phyloP scores from a whole-genome alignment of 2,329 filamentous ascomycete species.

The Verticillium longisporum region DNA sequence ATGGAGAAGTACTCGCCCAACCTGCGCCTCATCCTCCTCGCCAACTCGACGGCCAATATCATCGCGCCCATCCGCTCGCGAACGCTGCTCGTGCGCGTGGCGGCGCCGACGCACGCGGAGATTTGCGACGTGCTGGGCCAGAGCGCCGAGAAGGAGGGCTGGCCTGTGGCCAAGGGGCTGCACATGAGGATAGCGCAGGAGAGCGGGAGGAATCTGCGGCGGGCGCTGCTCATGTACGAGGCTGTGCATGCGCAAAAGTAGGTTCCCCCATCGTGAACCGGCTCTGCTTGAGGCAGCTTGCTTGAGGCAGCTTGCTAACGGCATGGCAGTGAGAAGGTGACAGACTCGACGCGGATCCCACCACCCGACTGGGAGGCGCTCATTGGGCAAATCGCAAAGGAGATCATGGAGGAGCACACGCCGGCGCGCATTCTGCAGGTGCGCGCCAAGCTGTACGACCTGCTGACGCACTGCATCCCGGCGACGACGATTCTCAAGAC shows the following conservation, averaged over 20 bases:
- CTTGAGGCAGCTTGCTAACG: constrained; percentile 19
- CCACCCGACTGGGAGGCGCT: constrained; percentile 96
- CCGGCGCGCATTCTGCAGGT: constrained; percentile 82
- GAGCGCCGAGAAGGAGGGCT: constrained; percentile 72
- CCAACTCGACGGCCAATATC: constrained; percentile 96
- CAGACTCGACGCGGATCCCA: constrained; percentile 80
- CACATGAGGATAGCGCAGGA: constrained; percentile 83
- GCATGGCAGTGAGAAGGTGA: constrained; percentile 70
- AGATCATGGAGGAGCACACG: constrained; percentile 91
- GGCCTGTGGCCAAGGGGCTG: constrained; percentile 67
- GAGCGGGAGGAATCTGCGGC: constrained; percentile 83
- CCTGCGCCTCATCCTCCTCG: constrained; percentile 80
- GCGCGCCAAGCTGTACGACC: constrained; percentile 89
- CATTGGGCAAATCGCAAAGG: constrained; percentile 80
- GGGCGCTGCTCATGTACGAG: constrained; percentile 93
- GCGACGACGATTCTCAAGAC: constrained; percentile 91
- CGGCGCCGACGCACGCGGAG: constrained; percentile 78
- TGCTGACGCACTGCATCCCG: constrained; percentile 95
- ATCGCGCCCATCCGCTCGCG: constrained; percentile 95
- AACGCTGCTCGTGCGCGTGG: constrained; percentile 84
- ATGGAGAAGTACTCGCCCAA: constrained; percentile 99
- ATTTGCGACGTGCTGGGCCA: constrained; percentile 71
- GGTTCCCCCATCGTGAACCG: constrained; percentile 19
- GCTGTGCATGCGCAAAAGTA: constrained; percentile 96
- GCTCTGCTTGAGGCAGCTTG: too few relatives aligned